A percentile compares a stretch with the other conserved stretches of the same genome.
Conservation (phyloP, 805 yeast species). For the Pichia phayaonensis region DNA sequence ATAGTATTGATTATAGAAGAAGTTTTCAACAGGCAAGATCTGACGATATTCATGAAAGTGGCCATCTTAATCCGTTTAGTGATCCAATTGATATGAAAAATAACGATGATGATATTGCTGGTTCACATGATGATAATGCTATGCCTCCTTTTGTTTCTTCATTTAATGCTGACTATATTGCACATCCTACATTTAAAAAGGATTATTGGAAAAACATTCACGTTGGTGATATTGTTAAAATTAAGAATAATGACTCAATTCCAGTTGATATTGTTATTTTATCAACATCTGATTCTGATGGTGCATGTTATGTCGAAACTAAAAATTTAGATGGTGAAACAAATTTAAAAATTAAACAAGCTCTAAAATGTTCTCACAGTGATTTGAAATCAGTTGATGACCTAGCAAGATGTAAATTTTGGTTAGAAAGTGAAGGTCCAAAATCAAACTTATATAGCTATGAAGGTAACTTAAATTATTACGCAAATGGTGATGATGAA, state of each 20-base stretch:
- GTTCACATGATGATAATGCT: conserved; percentile 2
- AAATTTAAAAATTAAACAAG: conserved; percentile 68
- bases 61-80: conserved; percentile 16
- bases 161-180: conserved; percentile 7
- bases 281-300: conserved; percentile 64
- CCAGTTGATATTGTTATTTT: conserved; percentile 70
- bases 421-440: conserved; percentile 81
- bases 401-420: conserved; percentile 44
- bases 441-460: conserved; percentile 70
- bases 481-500: conserved; percentile 31
- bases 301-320: conserved; percentile 65
- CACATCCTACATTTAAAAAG: conserved; percentile 28
- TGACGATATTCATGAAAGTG: conserved; percentile 11
- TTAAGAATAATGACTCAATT: conserved; percentile 63
- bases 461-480: conserved; percentile 59
- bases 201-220: conserved; percentile 64
- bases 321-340: conserved; percentile 80
- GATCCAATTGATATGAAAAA: conserved; percentile 22
- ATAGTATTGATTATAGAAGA: conserved; percentile 28
- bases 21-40: conserved; percentile 18
- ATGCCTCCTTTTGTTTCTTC: conserved; percentile 26
- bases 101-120: conserved; percentile 4
- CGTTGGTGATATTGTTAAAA: conserved; percentile 67
- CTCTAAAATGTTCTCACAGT: conserved; percentile 48
- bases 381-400: conserved; percentile 36